phyloP scores from a whole-genome alignment of 352 stramenopile species.

The Phytophthora fragariae region DNA sequence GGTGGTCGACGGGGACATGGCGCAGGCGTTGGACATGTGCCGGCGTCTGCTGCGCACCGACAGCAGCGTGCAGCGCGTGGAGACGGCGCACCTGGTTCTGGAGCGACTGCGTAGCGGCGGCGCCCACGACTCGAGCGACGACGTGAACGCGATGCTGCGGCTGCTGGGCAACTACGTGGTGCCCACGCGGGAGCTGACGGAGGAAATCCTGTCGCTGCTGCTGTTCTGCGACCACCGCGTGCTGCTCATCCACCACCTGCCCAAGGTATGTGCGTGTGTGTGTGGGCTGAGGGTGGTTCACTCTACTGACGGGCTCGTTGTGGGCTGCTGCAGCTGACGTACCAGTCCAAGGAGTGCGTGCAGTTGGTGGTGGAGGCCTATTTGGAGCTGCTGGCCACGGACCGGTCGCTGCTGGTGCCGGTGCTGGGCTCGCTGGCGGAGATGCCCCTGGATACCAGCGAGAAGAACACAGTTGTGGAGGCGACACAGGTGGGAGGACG shows the following conservation, averaged over 20 bases:
- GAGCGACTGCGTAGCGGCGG: conserved; percentile 67
- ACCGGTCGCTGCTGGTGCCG: conserved; percentile 77
- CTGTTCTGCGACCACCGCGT: conserved; percentile 79
- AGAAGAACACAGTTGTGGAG: conserved; percentile 76
- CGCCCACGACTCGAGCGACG: conserved; percentile 62
- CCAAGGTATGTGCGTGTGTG: conserved; percentile 50
- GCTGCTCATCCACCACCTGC: conserved; percentile 82
- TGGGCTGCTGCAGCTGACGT: conserved; percentile 62
- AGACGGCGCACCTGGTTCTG: conserved; percentile 67
- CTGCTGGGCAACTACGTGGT: conserved; percentile 78
- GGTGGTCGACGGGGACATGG: conserved; percentile 54
- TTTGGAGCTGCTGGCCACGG: conserved; percentile 77
- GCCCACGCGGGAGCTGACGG: conserved; percentile 77
- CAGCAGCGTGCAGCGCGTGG: conserved; percentile 44
- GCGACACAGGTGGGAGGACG: conserved; percentile 54
- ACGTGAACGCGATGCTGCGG: conserved; percentile 76
- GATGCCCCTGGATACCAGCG: conserved; percentile 62
- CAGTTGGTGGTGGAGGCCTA: conserved; percentile 79
- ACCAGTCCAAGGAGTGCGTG: conserved; percentile 83
- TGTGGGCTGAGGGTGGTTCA: too few relatives aligned
- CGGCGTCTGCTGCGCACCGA: conserved; percentile 65
- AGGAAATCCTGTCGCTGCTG: conserved; percentile 74
- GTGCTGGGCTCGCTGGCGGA: conserved; percentile 82
- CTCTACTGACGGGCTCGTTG: not conserved
- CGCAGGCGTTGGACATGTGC: conserved; percentile 56